These are phyloP conservation scores for Adansonia gregorii DNA, from an alignment of 441 rosid genomes.

Conservation along the genomic window DNA sequence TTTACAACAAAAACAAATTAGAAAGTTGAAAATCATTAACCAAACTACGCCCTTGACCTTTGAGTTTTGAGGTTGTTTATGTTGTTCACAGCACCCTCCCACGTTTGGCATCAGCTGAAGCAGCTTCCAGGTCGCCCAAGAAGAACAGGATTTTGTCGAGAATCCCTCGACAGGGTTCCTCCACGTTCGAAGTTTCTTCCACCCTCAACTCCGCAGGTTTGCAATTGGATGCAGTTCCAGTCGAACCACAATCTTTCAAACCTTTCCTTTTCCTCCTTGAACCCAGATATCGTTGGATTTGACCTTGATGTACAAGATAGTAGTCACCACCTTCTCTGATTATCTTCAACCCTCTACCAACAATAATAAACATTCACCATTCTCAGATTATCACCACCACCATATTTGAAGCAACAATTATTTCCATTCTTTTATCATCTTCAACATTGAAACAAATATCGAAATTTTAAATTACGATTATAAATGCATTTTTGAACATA, in stretches of 20 bases:
- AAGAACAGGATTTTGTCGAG: constrained; percentile 55
- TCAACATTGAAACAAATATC: no score
- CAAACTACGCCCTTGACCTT: not conserved
- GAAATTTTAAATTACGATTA: no score
- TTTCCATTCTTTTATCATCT: no score
- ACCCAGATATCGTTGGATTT: constrained; percentile 54
- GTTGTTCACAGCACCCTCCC: constrained; percentile 28
- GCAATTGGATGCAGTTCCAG: not conserved
- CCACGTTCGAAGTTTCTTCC: not conserved
- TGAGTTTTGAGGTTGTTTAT: not conserved
- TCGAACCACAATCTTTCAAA: not conserved
- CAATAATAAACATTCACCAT: not conserved
- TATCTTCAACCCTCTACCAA: constrained; percentile 55
- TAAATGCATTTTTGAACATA: no score
- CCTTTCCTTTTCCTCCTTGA: constrained; percentile 37
- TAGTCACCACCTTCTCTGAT: constrained; percentile 49
- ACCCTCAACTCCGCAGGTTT: not conserved
- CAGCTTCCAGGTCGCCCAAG: constrained; percentile 62
- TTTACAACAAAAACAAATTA: not conserved
- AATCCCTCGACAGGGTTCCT: constrained; percentile 38
- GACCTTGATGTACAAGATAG: constrained; percentile 36
- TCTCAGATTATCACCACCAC: not conserved
- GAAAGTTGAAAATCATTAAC: not conserved
- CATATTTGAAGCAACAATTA: not conserved
- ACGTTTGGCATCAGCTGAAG: constrained; percentile 47